phyloP scores from a whole-genome alignment of 2,329 filamentous ascomycete species.

The Colletotrichum cordylinicola region DNA sequence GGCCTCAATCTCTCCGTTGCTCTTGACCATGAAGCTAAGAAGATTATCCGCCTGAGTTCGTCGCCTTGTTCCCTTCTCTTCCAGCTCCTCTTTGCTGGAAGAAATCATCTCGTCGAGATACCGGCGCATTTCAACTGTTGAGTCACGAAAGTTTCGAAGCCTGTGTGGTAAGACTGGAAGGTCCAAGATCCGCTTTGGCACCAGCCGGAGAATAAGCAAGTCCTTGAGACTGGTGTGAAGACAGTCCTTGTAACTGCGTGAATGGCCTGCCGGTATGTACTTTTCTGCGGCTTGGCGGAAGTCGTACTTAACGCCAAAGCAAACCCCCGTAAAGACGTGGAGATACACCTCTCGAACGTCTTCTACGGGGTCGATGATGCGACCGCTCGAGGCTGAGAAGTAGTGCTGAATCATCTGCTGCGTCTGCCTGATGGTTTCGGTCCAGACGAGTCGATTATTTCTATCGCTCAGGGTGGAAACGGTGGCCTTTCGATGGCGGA shows the following conservation, averaged over 20 bases:
- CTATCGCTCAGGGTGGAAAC: not conserved
- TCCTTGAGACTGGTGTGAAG: not conserved
- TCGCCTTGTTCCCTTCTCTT: not conserved
- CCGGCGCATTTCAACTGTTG: not conserved
- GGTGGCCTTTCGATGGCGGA: not conserved
- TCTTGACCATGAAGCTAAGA: not conserved
- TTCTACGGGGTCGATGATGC: not conserved
- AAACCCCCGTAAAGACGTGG: not conserved
- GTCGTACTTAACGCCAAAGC: not conserved
- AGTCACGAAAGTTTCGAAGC: not conserved
- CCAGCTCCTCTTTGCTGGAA: not conserved
- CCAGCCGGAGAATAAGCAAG: not conserved
- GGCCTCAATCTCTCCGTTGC: not conserved
- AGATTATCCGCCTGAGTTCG: not conserved
- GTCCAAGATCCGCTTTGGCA: not conserved
- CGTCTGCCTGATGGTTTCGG: not conserved
- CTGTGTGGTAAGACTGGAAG: not conserved
- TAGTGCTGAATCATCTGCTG: not conserved
- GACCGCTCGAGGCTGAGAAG: not conserved
- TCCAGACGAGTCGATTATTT: not conserved
- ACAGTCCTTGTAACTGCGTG: not conserved
- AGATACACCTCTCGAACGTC: not conserved
- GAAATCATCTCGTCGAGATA: not conserved
- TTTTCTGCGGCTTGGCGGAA: not conserved
- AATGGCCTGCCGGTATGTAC: not conserved